A percentile compares a stretch with the other conserved stretches of the same genome.
Evolutionary conservation across 1,139 yeast species (phyloP).

Genomic region (Hemisphaericaspora lyxosophila): DNA sequence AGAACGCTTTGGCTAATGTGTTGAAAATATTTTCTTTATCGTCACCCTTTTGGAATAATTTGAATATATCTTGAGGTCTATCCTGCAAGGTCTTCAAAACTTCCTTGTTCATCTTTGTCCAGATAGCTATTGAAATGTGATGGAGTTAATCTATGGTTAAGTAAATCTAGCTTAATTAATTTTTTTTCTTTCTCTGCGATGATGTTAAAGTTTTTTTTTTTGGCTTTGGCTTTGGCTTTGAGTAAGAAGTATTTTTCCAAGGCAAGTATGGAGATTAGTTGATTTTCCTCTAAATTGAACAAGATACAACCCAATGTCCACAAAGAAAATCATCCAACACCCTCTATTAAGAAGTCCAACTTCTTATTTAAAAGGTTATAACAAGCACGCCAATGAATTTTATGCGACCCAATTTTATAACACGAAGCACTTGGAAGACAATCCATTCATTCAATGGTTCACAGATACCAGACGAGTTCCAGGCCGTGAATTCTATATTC

Average conservation of each 20-base stretch:
- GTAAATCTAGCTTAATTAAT: neutral
- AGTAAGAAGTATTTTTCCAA: too few species aligned
- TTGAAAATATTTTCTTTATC: conserved; percentile 25
- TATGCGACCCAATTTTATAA: conserved; percentile 17
- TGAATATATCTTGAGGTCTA: conserved; percentile 30
- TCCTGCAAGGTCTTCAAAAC: conserved; percentile 17
- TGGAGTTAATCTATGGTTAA: neutral
- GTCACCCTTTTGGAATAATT: conserved; percentile 16
- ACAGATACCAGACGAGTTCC: conserved; percentile 22
- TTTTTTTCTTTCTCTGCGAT: conserved; percentile 5
- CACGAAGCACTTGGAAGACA: conserved; percentile 13
- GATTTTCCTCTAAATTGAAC: too few species aligned
- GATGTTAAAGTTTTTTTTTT: conserved; percentile 1
- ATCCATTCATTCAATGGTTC: conserved; percentile 27
- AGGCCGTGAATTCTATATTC: conserved; percentile 16
- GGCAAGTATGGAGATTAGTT: too few species aligned
- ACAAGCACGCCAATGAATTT: conserved; percentile 19
- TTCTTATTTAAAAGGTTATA: conserved; percentile 21
- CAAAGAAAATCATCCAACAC: conserved; percentile 16
- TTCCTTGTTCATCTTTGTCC: conserved; percentile 14
- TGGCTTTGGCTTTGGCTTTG: too few species aligned
- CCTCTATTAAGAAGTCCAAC: conserved; percentile 27
- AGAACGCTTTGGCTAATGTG: conserved; percentile 47
- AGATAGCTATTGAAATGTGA: neutral
- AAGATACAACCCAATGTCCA: conserved; percentile 16